Conservation (phyloP, 257 asterid species). For the Cruciata laevipes region DNA sequence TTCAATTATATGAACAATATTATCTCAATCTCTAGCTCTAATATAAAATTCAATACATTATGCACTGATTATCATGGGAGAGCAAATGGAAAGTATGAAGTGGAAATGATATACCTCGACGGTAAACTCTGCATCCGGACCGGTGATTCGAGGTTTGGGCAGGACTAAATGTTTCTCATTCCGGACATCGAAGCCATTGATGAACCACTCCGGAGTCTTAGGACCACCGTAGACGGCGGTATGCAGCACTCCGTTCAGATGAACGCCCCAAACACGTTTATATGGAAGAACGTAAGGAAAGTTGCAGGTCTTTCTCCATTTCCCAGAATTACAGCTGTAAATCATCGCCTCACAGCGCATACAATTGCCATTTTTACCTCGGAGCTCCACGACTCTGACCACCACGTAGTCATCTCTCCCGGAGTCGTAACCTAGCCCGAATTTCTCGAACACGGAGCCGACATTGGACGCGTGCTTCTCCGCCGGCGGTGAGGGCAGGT, state of each 20-base stretch:
- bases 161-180: constrained; percentile 37
- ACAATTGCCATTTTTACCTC: constrained; percentile 1
- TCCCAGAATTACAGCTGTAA: constrained; percentile 37
- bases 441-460: background rate
- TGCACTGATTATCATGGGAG: no score
- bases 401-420: constrained; percentile 17
- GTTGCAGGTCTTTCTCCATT: constrained; percentile 37
- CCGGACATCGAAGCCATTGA: constrained; percentile 45
- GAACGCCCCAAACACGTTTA: constrained; percentile 43
- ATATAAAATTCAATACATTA: no score
- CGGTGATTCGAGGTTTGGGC: constrained; percentile 17
- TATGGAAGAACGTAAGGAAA: constrained; percentile 40
- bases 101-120: constrained; percentile 19
- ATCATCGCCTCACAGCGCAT: constrained; percentile 26
- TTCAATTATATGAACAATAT: no score
- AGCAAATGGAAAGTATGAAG: no score
- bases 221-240: constrained; percentile 20
- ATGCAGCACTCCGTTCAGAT: constrained; percentile 41
- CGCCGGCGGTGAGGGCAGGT: constrained; percentile 1
- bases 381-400: constrained; percentile 15
- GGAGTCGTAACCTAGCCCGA: constrained; percentile 20
- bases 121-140: constrained; percentile 13
- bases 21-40: no score
- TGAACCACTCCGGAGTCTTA: constrained; percentile 4
- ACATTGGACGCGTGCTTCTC: background rate